Conservation (phyloP, 371 early-diverging fungal species). For the Batkoa obscura region DNA sequence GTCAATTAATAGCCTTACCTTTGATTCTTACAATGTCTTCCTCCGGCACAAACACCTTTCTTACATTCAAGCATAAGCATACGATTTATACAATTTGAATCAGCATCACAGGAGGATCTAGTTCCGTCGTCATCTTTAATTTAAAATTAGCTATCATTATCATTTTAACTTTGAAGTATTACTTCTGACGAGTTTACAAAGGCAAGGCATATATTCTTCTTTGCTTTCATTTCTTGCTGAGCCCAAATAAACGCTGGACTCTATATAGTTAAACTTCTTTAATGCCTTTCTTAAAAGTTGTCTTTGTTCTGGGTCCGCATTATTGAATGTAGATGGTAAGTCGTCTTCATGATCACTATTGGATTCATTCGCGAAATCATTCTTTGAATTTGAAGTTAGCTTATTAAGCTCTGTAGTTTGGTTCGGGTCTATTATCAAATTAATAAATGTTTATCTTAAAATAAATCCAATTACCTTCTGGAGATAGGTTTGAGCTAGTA, state of each 20-base stretch:
- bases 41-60: slow-evolving; percentile 71
- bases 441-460: too few species aligned
- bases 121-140: background rate
- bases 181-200: slow-evolving; percentile 56
- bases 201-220: slow-evolving; percentile 60
- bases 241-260: slow-evolving; percentile 42
- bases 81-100: slow-evolving; percentile 74
- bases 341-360: too few species aligned
- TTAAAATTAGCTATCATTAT: background rate
- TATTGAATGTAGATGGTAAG: background rate
- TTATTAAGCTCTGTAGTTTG: too few species aligned
- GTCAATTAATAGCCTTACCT: slow-evolving; percentile 17
- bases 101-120: slow-evolving; percentile 1
- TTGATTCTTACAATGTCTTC: slow-evolving; percentile 71
- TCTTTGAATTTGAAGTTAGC: too few species aligned
- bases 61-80: slow-evolving; percentile 84
- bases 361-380: too few species aligned
- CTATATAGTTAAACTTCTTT: slow-evolving; percentile 33
- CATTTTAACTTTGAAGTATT: background rate
- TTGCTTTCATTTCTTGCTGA: slow-evolving; percentile 45
- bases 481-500: too few species aligned
- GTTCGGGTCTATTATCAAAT: too few species aligned
- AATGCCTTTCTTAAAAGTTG: slow-evolving; percentile 21
- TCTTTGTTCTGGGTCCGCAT: background rate
- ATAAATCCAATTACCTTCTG: too few species aligned